These are phyloP conservation scores for Calonectria pteridis DNA, from an alignment of 2,329 filamentous ascomycete genomes.

Conservation along the genomic window DNA sequence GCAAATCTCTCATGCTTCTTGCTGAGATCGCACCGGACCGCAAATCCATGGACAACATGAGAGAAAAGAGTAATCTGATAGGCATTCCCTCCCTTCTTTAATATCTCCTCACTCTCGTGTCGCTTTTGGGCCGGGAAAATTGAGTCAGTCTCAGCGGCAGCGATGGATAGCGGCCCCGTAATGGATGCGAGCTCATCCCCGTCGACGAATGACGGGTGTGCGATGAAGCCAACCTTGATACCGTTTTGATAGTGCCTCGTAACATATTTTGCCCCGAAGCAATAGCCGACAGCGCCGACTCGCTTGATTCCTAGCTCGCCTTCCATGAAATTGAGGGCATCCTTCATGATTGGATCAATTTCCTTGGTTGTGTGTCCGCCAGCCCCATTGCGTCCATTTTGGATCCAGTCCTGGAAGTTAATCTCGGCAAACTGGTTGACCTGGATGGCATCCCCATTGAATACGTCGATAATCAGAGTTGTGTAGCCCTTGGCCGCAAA, in stretches of 20 bases:
- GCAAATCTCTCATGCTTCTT: slow-evolving; percentile 70
- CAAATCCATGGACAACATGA: slow-evolving; percentile 80
- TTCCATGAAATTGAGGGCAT: slow-evolving; percentile 64
- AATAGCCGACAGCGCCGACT: slow-evolving; percentile 78
- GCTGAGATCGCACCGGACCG: slow-evolving; percentile 75
- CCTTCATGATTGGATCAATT: slow-evolving; percentile 47
- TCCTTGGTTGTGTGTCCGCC: slow-evolving; percentile 52
- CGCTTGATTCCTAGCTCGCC: slow-evolving; percentile 66
- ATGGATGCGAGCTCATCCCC: slow-evolving; percentile 75
- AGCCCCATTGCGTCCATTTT: slow-evolving; percentile 57
- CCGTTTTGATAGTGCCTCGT: slow-evolving; percentile 72
- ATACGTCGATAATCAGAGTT: slow-evolving; percentile 49
- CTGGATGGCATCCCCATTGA: slow-evolving; percentile 53
- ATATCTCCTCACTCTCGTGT: slow-evolving; percentile 72
- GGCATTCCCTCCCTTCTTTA: slow-evolving; percentile 65
- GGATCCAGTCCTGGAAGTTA: slow-evolving; percentile 47
- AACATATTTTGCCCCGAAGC: slow-evolving; percentile 77
- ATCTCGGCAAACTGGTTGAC: slow-evolving; percentile 55
- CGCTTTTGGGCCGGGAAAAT: slow-evolving; percentile 75
- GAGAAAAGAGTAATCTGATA: slow-evolving; percentile 86
- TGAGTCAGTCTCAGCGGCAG: slow-evolving; percentile 71
- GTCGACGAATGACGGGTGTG: slow-evolving; percentile 82
- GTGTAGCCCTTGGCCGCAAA: slow-evolving; percentile 50
- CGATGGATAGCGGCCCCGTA: slow-evolving; percentile 75
- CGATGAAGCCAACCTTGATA: slow-evolving; percentile 79